Evolutionary conservation across 805 yeast species (phyloP), one percentile per base, ranked within the genome.

Genomic region (Pichia scutulata): DNA sequence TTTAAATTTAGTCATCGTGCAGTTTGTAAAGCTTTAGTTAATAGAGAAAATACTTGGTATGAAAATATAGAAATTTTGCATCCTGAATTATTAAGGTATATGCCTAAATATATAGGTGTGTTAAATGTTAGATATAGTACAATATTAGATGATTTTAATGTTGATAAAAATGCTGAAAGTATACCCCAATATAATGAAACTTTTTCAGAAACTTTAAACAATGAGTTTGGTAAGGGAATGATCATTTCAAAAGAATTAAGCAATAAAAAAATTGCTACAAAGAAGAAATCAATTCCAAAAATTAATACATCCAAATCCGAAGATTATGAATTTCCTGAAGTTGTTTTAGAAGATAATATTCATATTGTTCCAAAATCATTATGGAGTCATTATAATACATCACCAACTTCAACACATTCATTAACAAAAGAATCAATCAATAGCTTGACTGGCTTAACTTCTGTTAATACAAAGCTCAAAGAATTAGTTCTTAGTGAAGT

Each of bases 71-170:
- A 93, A 67, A 67, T 73, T 39, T 71, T 75, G 19, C 96, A 89
- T 65, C 82, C 84, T 22, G 90, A 84, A 46, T 71, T 93, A 40
- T 72, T 89, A 51, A 74, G 75, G 55, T 93, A 86, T 66, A 86
- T 93, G 96, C 99, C 99, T 2, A 78, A 80, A 55, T 93, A 93
- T 65, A 87, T 92, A 49, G 99, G 99, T 7, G 97, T 92, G 1
- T 70, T 92, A 50, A 92, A 92, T 64, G 98, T 92, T 5, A 76
- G 98, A 51, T 92, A 89, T 63, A 73, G 78, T 49, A 66, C 70
- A 16, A 44, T 65, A 10, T 60, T 67, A 7, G 68, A 67, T 43
- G 51, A 53, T 30, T 60, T 26, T 21, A 46, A 52, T 14, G 52
- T 50, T 21, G 30, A 24, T 16, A 13, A 25, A 30, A 24, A 40